A percentile compares a stretch with the other conserved stretches of the same genome.
Evolutionary conservation across 1,139 yeast species (phyloP).

Genomic region (Geotrichum reessii): DNA sequence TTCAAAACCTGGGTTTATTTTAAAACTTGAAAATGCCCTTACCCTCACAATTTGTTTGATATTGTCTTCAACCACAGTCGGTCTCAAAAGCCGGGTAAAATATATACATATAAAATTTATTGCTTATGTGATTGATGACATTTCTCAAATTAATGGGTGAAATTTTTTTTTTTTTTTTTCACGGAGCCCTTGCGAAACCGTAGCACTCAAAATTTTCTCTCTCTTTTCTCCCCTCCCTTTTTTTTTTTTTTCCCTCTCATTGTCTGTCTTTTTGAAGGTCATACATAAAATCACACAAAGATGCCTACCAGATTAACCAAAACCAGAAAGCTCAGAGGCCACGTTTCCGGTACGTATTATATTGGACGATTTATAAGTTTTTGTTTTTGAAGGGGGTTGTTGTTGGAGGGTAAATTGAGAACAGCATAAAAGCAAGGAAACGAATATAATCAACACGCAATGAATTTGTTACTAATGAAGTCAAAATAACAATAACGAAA

Average conservation of each 20-base stretch:
- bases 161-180: background rate
- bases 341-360: conserved; percentile 75
- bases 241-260: background rate
- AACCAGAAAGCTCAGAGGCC: conserved; percentile 99
- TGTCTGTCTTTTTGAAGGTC: background rate
- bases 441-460: background rate
- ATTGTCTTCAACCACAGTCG: background rate
- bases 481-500: too few relatives aligned
- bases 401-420: background rate
- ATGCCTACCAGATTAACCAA: conserved; percentile 79
- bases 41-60: background rate
- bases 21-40: background rate
- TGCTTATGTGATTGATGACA: background rate
- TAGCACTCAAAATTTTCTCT: background rate
- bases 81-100: background rate
- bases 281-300: background rate
- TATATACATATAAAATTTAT: background rate
- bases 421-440: background rate
- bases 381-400: conserved; percentile 30
- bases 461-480: too few relatives aligned
- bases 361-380: background rate
- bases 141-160: too few relatives aligned
- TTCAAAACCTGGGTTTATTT: background rate
- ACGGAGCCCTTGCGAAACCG: background rate
- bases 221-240: background rate